phyloP scores from a whole-genome alignment of 768 basidiomycete species.

The Tephrocybe sp. region DNA sequence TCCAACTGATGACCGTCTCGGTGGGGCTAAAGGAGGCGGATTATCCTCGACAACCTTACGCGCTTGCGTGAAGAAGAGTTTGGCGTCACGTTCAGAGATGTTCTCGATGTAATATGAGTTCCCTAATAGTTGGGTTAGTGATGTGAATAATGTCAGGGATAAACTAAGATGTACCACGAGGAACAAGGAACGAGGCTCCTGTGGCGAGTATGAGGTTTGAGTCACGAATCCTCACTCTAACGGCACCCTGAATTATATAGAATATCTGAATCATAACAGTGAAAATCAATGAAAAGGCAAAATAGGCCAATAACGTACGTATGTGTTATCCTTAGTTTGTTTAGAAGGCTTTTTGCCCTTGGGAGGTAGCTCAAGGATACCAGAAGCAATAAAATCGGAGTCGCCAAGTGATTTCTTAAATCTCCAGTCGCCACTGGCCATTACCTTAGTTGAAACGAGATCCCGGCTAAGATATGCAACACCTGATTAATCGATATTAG shows the following conservation, averaged over 20 bases:
- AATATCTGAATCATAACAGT: slow-evolving; percentile 34
- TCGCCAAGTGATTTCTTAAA: slow-evolving; percentile 95
- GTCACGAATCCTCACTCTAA: slow-evolving; percentile 81
- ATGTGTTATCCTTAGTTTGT: slow-evolving; percentile 90
- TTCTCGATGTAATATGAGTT: slow-evolving; percentile 85
- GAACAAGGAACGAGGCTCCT: slow-evolving; percentile 53
- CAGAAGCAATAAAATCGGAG: slow-evolving; percentile 88
- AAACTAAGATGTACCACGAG: slow-evolving; percentile 23
- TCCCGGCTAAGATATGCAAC: slow-evolving; percentile 22
- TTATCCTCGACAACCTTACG: slow-evolving; percentile 33
- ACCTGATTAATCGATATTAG: slow-evolving; percentile 7
- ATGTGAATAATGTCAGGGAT: background rate
- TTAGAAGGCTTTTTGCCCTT: slow-evolving; percentile 81
- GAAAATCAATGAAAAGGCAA: background rate
- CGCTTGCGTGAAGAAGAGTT: slow-evolving; percentile 92
- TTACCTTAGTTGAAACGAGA: background rate
- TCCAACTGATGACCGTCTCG: slow-evolving; percentile 7
- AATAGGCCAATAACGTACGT: slow-evolving; percentile 6
- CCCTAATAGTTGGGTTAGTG: background rate
- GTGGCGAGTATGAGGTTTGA: slow-evolving; percentile 73
- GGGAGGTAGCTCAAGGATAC: slow-evolving; percentile 81
- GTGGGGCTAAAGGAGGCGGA: slow-evolving; percentile 8
- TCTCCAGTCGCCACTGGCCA: slow-evolving; percentile 42
- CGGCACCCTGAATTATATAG: slow-evolving; percentile 82
- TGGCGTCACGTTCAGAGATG: slow-evolving; percentile 73